phyloP scores from a whole-genome alignment of 495 filamentous ascomycete species.

The Penicillium coffeae region DNA sequence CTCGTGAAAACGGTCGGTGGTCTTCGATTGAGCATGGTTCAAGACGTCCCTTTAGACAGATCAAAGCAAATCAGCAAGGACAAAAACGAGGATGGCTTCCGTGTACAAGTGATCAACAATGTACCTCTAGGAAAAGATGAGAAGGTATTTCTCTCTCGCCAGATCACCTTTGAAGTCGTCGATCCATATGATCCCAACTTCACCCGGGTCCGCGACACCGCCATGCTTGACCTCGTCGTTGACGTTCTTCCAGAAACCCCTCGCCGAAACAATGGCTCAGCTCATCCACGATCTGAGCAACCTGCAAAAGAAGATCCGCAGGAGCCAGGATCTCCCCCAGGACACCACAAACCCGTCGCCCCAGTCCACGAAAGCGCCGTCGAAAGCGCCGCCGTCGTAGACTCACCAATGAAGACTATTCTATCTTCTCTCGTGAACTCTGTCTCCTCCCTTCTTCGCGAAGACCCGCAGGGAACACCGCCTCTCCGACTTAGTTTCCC shows the following conservation, averaged over 20 bases:
- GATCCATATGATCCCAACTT: constrained; percentile 78
- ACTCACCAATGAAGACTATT: constrained; percentile 44
- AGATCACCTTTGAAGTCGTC: constrained; percentile 67
- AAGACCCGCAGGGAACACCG: constrained; percentile 29
- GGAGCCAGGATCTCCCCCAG: constrained; percentile 11
- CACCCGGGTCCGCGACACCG: constrained; percentile 66
- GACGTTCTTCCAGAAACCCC: constrained; percentile 47
- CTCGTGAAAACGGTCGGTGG: constrained; percentile 75
- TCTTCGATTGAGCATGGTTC: constrained; percentile 73
- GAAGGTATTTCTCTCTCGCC: constrained; percentile 75
- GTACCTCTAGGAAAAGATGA: constrained; percentile 84
- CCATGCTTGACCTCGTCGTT: constrained; percentile 67
- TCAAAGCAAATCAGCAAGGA: constrained; percentile 15
- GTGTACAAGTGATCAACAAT: constrained; percentile 74
- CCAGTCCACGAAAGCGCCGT: constrained; percentile 18
- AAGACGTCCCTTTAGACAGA: constrained; percentile 49
- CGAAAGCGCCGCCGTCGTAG: too few species aligned
- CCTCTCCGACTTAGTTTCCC: constrained; percentile 50
- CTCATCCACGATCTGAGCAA: constrained; percentile 29
- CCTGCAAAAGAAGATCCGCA: constrained; percentile 19
- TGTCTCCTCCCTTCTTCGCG: constrained; percentile 51
- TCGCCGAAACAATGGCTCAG: constrained; percentile 38
- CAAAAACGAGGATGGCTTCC: constrained; percentile 46
- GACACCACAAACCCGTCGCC: constrained; percentile 16
- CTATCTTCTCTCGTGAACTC: constrained; percentile 57